phyloP scores from a whole-genome alignment of 2,329 filamentous ascomycete species.

The Cryphonectria nitschkei region DNA sequence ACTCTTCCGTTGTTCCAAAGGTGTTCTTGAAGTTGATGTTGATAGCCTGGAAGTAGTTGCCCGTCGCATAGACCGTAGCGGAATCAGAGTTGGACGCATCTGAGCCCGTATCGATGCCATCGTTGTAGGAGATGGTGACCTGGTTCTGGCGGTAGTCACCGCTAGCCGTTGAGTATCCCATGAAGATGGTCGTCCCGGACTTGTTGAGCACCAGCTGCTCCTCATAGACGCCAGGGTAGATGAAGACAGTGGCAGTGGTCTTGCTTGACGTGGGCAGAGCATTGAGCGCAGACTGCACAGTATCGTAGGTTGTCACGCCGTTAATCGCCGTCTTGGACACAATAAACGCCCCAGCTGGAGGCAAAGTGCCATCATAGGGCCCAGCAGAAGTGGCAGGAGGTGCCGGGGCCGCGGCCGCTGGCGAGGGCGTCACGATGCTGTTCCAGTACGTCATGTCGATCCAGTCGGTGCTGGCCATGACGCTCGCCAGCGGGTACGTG shows the following conservation, averaged over 20 bases:
- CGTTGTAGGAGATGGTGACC: conserved; percentile 30
- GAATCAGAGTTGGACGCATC: conserved; percentile 42
- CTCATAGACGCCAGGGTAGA: conserved; percentile 44
- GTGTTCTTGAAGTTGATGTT: conserved; percentile 47
- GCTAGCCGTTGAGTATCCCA: conserved; percentile 42
- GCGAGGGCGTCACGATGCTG: conserved; percentile 31
- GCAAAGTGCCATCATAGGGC: conserved; percentile 34
- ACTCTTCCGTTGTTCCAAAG: conserved; percentile 39
- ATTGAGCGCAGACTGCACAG: conserved; percentile 41
- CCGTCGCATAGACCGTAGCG: conserved; percentile 44
- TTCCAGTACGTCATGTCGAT: conserved; percentile 36
- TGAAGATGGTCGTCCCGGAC: conserved; percentile 44
- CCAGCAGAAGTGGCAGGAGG: conserved; percentile 29
- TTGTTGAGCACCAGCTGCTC: conserved; percentile 44
- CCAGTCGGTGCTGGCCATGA: conserved; percentile 35
- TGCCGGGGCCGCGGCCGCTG: conserved; percentile 24
- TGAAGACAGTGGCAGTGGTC: conserved; percentile 43
- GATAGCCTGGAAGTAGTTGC: conserved; percentile 43
- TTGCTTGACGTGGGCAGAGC: conserved; percentile 41
- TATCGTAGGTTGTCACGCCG: conserved; percentile 40
- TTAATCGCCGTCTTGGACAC: conserved; percentile 41
- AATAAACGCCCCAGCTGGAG: conserved; percentile 38
- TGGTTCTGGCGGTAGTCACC: conserved; percentile 41
- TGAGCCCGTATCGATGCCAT: conserved; percentile 44
- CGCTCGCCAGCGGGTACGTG: conserved; percentile 31